Evolutionary conservation across 495 filamentous ascomycete genomes (phyloP).

Genomic region (Lophium mytilinum): DNA sequence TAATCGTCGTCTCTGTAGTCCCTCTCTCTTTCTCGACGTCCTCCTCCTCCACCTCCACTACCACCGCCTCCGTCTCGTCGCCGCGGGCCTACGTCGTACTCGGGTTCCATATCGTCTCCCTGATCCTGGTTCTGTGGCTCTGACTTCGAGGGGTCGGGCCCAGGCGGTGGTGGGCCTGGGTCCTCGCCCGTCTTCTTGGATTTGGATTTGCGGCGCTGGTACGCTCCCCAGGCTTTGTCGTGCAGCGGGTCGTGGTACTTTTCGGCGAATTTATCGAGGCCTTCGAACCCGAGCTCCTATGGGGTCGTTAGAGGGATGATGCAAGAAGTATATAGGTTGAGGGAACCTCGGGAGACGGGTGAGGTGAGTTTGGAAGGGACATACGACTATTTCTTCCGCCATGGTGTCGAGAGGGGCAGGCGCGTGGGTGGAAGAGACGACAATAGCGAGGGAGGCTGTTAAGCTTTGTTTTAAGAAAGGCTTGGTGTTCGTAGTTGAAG

Average conservation of each 20-base stretch:
- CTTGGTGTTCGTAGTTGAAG: too few relatives aligned
- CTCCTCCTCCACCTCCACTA: not conserved
- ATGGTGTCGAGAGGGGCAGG: not conserved
- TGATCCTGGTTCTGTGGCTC: too few relatives aligned
- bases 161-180: not conserved
- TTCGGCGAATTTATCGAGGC: not conserved
- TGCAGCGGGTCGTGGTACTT: conserved; percentile 6
- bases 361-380: not conserved
- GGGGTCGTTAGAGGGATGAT: not conserved
- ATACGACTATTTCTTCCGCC: conserved; percentile 13
- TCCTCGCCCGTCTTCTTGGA: not conserved
- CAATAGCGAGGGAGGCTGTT: too few relatives aligned
- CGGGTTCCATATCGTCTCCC: not conserved
- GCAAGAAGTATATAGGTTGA: not conserved
- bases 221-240: not conserved
- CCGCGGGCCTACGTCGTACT: not conserved
- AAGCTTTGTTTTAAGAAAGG: too few relatives aligned
- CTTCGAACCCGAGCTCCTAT: conserved; percentile 18
- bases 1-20: too few relatives aligned
- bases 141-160: too few relatives aligned
- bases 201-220: not conserved
- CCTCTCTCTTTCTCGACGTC: not conserved
- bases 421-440: too few relatives aligned
- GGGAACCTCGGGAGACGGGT: not conserved
- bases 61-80: not conserved